Evolutionary conservation across 345 rosid genomes (phyloP).

Genomic region (Sisymbrium altissimum): DNA sequence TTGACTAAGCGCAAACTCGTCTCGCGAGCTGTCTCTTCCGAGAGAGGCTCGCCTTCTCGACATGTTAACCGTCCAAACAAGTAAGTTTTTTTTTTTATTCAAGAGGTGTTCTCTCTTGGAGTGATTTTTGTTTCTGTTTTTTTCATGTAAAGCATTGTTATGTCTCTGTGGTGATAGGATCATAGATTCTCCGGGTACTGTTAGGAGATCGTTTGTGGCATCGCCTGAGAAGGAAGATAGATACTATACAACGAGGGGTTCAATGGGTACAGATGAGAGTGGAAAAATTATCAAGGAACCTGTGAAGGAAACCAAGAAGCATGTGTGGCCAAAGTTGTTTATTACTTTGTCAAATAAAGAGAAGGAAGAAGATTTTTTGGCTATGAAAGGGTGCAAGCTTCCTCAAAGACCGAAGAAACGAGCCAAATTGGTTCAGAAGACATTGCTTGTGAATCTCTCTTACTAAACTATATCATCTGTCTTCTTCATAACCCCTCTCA

Average conservation of each 20-base stretch:
- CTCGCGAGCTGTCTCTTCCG: constrained; percentile 42
- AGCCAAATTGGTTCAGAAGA: constrained; percentile 81
- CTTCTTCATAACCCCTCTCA: neutral
- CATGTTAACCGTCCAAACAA: constrained; percentile 47
- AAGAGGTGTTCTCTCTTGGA: neutral
- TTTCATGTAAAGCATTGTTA: neutral
- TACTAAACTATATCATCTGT: neutral
- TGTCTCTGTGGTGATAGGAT: constrained; percentile 41
- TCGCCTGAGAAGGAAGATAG: constrained; percentile 81
- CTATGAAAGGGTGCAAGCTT: constrained; percentile 92
- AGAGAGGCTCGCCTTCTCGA: constrained; percentile 53
- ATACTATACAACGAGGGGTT: constrained; percentile 77
- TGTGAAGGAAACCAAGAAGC: constrained; percentile 56
- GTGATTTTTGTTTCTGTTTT: neutral
- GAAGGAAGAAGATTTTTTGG: constrained; percentile 93
- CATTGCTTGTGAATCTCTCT: constrained; percentile 55
- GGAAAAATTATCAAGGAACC: constrained; percentile 52
- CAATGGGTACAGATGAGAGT: constrained; percentile 63
- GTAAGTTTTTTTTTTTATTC: constrained; percentile 43
- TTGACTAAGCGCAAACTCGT: constrained; percentile 55
- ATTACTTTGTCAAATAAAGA: constrained; percentile 79
- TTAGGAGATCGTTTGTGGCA: constrained; percentile 42
- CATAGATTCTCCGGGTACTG: constrained; percentile 44
- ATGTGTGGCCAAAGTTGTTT: constrained; percentile 76
- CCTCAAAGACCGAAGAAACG: constrained; percentile 93